Conservation (phyloP, 345 rosid species). For the Arabidopsis arenosa region DNA sequence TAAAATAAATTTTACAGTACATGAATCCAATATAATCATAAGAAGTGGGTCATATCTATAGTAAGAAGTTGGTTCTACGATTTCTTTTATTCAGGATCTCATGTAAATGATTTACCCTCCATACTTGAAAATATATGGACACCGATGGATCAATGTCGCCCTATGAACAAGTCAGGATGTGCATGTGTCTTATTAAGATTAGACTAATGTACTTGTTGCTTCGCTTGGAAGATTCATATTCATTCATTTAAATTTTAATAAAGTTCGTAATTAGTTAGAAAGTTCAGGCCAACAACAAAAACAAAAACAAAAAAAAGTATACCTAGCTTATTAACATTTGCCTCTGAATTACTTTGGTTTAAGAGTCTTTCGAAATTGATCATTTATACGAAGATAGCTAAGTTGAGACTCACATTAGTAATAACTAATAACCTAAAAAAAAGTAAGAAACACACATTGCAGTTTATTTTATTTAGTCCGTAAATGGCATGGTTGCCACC, state of each 20-base stretch:
- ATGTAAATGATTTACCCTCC: neutral
- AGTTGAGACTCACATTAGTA: neutral
- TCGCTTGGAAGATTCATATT: slow-evolving; percentile 19
- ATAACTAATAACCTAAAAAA: neutral
- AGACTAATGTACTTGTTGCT: slow-evolving; percentile 11
- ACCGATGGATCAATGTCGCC: slow-evolving; percentile 3
- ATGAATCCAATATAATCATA: neutral
- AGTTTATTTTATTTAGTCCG: neutral
- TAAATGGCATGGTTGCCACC: neutral
- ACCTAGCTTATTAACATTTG: neutral
- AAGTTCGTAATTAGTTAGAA: neutral
- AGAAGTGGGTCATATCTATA: neutral
- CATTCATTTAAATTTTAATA: neutral
- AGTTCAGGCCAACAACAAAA: neutral
- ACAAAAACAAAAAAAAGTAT: neutral
- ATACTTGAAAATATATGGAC: neutral
- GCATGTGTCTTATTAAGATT: neutral
- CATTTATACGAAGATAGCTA: neutral
- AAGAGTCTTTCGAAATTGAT: neutral
- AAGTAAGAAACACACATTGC: neutral
- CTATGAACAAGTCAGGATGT: neutral
- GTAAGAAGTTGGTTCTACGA: neutral
- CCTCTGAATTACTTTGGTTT: neutral
- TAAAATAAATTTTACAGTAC: neutral
- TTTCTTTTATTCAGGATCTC: neutral